Conservation (phyloP, 495 filamentous ascomycete species). For the Podospora tetraspora region DNA sequence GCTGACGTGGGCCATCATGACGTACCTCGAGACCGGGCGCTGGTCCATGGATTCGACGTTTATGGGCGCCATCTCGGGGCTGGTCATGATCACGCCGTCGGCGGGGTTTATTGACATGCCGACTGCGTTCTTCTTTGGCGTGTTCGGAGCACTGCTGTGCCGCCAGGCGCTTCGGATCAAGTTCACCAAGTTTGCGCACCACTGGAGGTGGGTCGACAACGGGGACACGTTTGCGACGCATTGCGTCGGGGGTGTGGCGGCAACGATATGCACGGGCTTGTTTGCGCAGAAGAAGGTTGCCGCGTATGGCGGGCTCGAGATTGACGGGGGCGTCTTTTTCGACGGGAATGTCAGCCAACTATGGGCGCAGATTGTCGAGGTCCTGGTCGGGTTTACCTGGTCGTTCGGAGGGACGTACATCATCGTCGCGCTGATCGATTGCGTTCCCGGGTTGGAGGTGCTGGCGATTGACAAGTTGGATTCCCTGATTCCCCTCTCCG, state of each 20-base stretch:
- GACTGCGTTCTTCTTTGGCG: slow-evolving; percentile 74
- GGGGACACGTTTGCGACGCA: slow-evolving; percentile 80
- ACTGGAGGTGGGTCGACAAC: slow-evolving; percentile 57
- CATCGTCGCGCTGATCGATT: slow-evolving; percentile 27
- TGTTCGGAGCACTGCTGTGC: slow-evolving; percentile 79
- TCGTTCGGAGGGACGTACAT: slow-evolving; percentile 24
- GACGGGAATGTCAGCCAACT: slow-evolving; percentile 22
- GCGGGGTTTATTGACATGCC: slow-evolving; percentile 82
- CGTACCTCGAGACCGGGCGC: slow-evolving; percentile 81
- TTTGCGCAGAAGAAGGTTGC: slow-evolving; percentile 50
- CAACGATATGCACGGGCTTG: slow-evolving; percentile 71
- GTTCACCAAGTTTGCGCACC: slow-evolving; percentile 51
- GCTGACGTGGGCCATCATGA: slow-evolving; percentile 77
- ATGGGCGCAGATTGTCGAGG: slow-evolving; percentile 28
- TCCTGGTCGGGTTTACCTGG: slow-evolving; percentile 24
- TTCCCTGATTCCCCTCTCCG: background rate
- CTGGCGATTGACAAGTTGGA: slow-evolving; percentile 28
- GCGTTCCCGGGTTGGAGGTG: slow-evolving; percentile 26
- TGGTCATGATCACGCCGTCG: slow-evolving; percentile 80
- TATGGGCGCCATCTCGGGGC: slow-evolving; percentile 78
- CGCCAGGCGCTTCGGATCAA: slow-evolving; percentile 90
- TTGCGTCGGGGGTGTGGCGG: slow-evolving; percentile 66
- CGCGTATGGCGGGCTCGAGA: slow-evolving; percentile 26
- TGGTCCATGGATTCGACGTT: slow-evolving; percentile 98
- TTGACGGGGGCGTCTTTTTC: slow-evolving; percentile 24